phyloP scores from a whole-genome alignment of 352 stramenopile species.

The Stramenopiles sp. region DNA sequence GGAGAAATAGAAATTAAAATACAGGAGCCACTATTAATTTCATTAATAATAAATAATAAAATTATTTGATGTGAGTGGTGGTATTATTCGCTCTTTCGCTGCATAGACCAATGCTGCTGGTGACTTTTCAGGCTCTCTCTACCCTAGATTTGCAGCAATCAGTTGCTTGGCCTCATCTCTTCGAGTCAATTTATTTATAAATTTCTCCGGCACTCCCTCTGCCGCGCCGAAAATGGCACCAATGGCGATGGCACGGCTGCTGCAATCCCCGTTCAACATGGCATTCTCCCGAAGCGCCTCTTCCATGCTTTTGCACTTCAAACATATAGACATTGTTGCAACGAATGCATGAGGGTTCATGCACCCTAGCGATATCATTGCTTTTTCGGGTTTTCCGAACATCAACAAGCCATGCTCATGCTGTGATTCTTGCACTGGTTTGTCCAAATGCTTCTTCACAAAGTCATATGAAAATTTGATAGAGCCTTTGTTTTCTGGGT shows the following conservation, averaged over 20 bases:
- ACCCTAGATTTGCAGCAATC: not conserved
- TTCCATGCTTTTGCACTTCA: not conserved
- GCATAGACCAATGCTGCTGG: too few relatives aligned
- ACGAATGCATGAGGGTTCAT: conserved; percentile 10
- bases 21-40: too few relatives aligned
- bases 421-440: not conserved
- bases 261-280: not conserved
- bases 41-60: too few relatives aligned
- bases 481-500: not conserved
- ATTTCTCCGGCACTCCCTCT: not conserved
- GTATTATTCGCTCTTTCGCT: too few relatives aligned
- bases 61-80: too few relatives aligned
- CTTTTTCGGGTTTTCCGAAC: not conserved
- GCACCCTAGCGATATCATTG: not conserved
- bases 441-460: not conserved
- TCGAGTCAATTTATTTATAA: not conserved
- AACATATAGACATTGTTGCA: not conserved
- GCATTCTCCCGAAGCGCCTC: not conserved
- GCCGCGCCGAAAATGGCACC: not conserved
- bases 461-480: not conserved
- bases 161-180: not conserved
- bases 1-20: too few relatives aligned
- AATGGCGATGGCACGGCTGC: not conserved
- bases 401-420: not conserved
- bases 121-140: too few relatives aligned